These are phyloP conservation scores for Saksenaea vasiformis DNA, from an alignment of 371 early-diverging fungal genomes.

Conservation along the genomic window DNA sequence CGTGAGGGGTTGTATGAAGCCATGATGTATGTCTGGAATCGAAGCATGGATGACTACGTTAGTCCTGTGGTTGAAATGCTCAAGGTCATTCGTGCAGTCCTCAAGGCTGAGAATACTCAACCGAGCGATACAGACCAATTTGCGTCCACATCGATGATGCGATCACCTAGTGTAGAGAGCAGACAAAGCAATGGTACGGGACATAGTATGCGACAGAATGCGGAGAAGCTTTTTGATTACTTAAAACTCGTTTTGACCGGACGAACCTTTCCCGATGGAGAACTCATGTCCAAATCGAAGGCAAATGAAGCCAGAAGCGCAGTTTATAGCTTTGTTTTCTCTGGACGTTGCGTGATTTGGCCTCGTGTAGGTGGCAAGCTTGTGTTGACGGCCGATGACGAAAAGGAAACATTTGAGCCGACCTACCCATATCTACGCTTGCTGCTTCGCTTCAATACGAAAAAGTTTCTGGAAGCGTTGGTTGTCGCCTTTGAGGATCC, in stretches of 20 bases:
- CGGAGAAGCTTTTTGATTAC: conserved; percentile 75
- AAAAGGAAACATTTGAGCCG: conserved; percentile 58
- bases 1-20: conserved; percentile 70
- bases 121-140: neutral
- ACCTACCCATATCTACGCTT: conserved; percentile 78
- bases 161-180: conserved; percentile 18
- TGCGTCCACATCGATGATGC: neutral
- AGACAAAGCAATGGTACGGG: conserved; percentile 22
- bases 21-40: conserved; percentile 79
- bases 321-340: conserved; percentile 79
- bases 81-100: conserved; percentile 55
- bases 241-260: conserved; percentile 71
- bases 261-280: conserved; percentile 73
- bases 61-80: conserved; percentile 78
- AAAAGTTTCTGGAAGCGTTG: conserved; percentile 68
- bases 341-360: conserved; percentile 73
- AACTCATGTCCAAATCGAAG: conserved; percentile 46
- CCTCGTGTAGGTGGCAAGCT: conserved; percentile 64
- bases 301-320: conserved; percentile 72
- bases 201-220: conserved; percentile 32
- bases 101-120: conserved; percentile 34
- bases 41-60: conserved; percentile 77
- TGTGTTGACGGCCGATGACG: conserved; percentile 60
- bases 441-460: conserved; percentile 65
- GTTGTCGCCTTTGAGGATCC: conserved; percentile 72